Evolutionary conservation across 176 grass and related monocot species (phyloP).

Genomic region (Bolboschoenus planiculmis): DNA sequence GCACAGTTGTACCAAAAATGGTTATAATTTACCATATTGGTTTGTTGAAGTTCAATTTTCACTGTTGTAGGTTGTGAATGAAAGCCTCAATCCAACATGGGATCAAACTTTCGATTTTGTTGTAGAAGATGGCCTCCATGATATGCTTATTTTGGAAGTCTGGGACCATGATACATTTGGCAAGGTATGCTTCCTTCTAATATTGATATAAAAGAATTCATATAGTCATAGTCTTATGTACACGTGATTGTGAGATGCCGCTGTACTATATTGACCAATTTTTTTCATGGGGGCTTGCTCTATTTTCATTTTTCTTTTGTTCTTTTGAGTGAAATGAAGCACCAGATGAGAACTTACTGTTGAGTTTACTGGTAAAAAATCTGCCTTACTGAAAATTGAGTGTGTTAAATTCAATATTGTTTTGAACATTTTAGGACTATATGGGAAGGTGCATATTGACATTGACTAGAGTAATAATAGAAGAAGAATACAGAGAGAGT

Average conservation of each 20-base stretch:
- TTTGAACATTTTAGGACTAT: slow-evolving; percentile 50
- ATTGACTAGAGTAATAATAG: slow-evolving; percentile 72
- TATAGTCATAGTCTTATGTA: not conserved
- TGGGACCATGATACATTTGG: slow-evolving; percentile 90
- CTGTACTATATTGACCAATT: not conserved
- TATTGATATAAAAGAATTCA: not conserved
- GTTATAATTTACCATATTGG: not conserved
- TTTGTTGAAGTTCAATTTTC: not conserved
- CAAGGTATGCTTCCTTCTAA: slow-evolving; percentile 47
- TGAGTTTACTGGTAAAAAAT: not conserved
- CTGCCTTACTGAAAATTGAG: not conserved
- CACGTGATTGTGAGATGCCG: not conserved
- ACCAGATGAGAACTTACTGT: not conserved
- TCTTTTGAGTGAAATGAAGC: not conserved
- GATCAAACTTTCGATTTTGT: slow-evolving; percentile 87
- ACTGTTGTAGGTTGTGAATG: slow-evolving; percentile 54
- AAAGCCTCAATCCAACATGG: slow-evolving; percentile 79
- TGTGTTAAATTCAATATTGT: slow-evolving; percentile 3
- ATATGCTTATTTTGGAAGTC: slow-evolving; percentile 94
- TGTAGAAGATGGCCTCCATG: slow-evolving; percentile 94
- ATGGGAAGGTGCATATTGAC: slow-evolving; percentile 81
- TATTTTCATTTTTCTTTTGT: not conserved
- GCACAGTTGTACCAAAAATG: not conserved
- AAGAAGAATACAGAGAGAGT: slow-evolving; percentile 64
- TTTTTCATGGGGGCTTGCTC: not conserved